A percentile compares a stretch with the other conserved stretches of the same genome.
phyloP scores from a whole-genome alignment of 2,329 filamentous ascomycete genomes.

The Sporothrix schenckii region DNA sequence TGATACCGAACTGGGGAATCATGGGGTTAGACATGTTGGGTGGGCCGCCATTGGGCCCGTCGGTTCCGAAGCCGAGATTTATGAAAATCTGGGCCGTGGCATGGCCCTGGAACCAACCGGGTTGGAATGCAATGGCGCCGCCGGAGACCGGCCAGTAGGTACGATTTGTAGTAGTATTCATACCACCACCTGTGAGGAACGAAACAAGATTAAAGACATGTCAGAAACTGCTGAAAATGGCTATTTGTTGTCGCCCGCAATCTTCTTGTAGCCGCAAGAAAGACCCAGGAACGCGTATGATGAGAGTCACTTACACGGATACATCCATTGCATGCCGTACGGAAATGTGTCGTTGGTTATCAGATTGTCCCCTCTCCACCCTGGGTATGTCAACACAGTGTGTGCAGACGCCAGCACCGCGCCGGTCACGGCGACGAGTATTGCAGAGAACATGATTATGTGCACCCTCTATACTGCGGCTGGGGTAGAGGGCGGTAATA shows the following conservation, averaged over 20 bases:
- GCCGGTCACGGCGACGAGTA: slow-evolving; percentile 50
- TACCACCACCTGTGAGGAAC: slow-evolving; percentile 71
- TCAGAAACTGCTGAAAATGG: background rate
- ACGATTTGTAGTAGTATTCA: slow-evolving; percentile 74
- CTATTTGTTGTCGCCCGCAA: background rate
- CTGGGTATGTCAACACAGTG: slow-evolving; percentile 82
- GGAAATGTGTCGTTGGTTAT: slow-evolving; percentile 77
- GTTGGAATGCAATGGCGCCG: slow-evolving; percentile 86
- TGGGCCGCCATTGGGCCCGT: slow-evolving; percentile 66
- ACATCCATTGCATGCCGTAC: slow-evolving; percentile 93
- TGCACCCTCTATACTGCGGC: background rate
- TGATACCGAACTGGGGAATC: slow-evolving; percentile 77
- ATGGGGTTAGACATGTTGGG: slow-evolving; percentile 86
- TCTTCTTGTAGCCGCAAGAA: background rate
- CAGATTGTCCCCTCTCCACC: slow-evolving; percentile 85
- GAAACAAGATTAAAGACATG: background rate
- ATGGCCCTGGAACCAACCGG: slow-evolving; percentile 95
- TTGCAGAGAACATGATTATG: slow-evolving; percentile 52
- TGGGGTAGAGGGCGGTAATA: background rate
- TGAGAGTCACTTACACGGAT: slow-evolving; percentile 72
- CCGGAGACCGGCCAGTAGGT: slow-evolving; percentile 89
- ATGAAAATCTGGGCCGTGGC: slow-evolving; percentile 80
- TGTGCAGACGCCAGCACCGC: slow-evolving; percentile 65
- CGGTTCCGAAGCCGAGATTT: slow-evolving; percentile 83
- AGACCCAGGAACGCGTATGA: background rate